Evolutionary conservation across 1,284 basidiomycete species (phyloP), one percentile per base, ranked within the genome.

Genomic region (Rhodotorula sp.): DNA sequence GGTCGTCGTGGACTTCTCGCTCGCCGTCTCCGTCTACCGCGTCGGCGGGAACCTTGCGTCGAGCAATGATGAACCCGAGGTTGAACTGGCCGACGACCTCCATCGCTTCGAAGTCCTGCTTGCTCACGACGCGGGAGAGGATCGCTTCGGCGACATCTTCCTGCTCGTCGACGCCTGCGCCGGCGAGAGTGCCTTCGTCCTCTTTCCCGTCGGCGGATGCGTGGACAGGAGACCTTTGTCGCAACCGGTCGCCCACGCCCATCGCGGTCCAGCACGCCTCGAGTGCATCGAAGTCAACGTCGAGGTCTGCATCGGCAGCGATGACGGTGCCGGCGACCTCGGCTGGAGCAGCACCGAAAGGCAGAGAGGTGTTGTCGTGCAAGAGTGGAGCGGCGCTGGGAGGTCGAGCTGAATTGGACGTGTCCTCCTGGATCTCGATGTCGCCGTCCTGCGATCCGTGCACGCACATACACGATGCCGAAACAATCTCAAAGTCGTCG

Each of bases 11-110:
- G 28, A 60, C 65, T 31, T 70, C 76, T 20, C 51, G 54, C 15
- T 69, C 65, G 53, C 68, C 73, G 51, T n/a, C 22, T 6, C 53
- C 15, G 16, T 56, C 20, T 22, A 24, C 10, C 8, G 30, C 24
- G 16, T 10, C 10, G 72, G 50, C 63, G 66, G 7, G 40, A 10
- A 62, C 51, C 68, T 9, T 68, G 68, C 91, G 84, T 4, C 93
- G 86, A 1, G 87, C 87, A 68, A 99, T 87, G 80, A 99, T 94
- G 80, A 99, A 99, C 0, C 94, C 95, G 52, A 90, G 85, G 77
- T 99, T 99, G 81, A 97, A 99, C 80, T 99, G 96, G 0, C 96
- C 96, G 37, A 96, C 75, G 24, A 97, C 82, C 0, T 88, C 82
- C 95, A 99, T 99, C 16, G 68, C 75, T 8, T 80, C 83, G 78